A percentile compares a stretch with the other conserved stretches of the same genome.
phyloP scores from a whole-genome alignment of 176 grass and related monocot genomes.

The Typha latifolia region DNA sequence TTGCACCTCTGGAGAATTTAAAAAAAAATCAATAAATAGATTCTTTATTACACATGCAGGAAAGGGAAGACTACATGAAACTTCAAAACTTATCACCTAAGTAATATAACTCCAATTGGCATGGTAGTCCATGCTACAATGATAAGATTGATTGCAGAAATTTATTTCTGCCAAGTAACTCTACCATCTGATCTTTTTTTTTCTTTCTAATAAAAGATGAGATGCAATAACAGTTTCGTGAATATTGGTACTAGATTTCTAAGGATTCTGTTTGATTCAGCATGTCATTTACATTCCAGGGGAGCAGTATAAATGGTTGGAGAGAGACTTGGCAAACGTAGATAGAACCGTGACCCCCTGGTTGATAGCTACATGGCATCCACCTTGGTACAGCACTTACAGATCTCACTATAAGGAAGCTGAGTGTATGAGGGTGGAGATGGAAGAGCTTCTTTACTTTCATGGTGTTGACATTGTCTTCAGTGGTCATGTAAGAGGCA shows the following conservation, averaged over 20 bases:
- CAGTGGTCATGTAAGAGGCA: constrained; percentile 62
- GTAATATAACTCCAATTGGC: background rate
- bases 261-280: background rate
- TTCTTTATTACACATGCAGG: too few relatives aligned
- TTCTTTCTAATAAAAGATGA: background rate
- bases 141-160: too few relatives aligned
- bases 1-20: background rate
- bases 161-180: background rate
- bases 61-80: background rate
- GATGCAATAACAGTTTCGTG: background rate
- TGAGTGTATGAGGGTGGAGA: constrained; percentile 62
- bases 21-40: too few relatives aligned
- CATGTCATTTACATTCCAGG: constrained; percentile 15
- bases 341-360: constrained; percentile 56
- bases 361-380: constrained; percentile 61
- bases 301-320: constrained; percentile 78
- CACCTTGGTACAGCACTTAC: constrained; percentile 95
- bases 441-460: constrained; percentile 59
- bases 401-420: constrained; percentile 68
- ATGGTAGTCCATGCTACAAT: too few relatives aligned
- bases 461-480: constrained; percentile 74
- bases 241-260: background rate
- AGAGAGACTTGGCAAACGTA: constrained; percentile 51
- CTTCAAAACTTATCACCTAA: background rate
- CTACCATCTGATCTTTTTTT: background rate